phyloP scores from a whole-genome alignment of 2,329 filamentous ascomycete genomes.

The Monosporascus ibericus region DNA sequence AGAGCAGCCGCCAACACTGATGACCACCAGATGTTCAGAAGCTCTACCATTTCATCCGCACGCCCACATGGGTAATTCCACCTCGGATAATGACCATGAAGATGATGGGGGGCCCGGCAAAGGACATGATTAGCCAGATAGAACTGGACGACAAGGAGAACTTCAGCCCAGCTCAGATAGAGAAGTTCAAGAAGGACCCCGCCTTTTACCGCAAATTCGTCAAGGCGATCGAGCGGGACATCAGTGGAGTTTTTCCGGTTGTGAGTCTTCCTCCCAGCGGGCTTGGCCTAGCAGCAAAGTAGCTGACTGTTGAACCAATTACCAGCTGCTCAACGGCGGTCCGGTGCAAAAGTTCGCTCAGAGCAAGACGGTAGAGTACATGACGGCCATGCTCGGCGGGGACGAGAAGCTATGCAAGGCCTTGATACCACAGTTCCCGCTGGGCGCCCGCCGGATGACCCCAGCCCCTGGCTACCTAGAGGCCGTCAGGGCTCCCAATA shows the following conservation, averaged over 20 bases:
- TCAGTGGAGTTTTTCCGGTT: constrained; percentile 36
- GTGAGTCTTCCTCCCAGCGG: constrained; percentile 20
- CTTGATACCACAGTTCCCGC: constrained; percentile 43
- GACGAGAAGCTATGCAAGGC: constrained; percentile 44
- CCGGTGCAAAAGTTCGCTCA: constrained; percentile 36
- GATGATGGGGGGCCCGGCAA: constrained; percentile 30
- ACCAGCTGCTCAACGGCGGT: constrained; percentile 33
- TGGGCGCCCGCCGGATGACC: constrained; percentile 44
- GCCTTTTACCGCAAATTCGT: constrained; percentile 40
- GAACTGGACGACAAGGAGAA: constrained; percentile 37
- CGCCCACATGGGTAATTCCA: constrained; percentile 37
- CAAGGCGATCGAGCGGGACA: constrained; percentile 39
- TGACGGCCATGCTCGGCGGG: constrained; percentile 40
- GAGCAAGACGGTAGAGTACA: constrained; percentile 37
- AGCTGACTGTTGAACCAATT: constrained; percentile 3
- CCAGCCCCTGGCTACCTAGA: constrained; percentile 45
- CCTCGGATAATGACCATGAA: constrained; percentile 31
- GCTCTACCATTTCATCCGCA: constrained; percentile 35
- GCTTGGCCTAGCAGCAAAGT: background rate
- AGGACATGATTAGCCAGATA: constrained; percentile 30
- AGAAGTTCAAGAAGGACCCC: constrained; percentile 39
- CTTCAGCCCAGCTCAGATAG: constrained; percentile 37
- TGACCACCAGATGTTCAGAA: constrained; percentile 27
- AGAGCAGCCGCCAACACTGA: constrained; percentile 2
- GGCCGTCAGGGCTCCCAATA: constrained; percentile 38